Base-by-base conservation (phyloP, 495 filamentous ascomycete genomes). In the Ascobolus immersus region DNA sequence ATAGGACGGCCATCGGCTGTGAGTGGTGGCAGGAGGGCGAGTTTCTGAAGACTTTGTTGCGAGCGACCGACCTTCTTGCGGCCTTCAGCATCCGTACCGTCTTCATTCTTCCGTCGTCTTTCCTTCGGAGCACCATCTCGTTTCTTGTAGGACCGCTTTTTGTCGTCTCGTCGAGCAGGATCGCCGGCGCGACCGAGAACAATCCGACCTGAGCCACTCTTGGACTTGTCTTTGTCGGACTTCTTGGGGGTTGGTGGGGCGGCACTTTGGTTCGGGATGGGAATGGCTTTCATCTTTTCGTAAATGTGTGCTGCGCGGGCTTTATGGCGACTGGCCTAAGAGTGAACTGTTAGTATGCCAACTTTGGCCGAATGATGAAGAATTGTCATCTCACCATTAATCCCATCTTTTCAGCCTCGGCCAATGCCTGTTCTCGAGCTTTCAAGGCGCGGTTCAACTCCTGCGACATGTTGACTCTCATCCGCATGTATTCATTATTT, bases 351-450 rank as follows among this genome's bases (percentile, higher is more conserved):
- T 27, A 27, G 31, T 49, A 29, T 48, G 44, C 6, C 12, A 20
- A 13, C 21, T 8, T 21, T 18, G n/a, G 19, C 28, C 13, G 11
- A 18, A 17, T 23, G 18, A 18, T 19, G 14, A 10, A 17, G n/a
- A 28, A 5, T 17, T 19, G 9, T 14, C 7, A 17, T 17, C 18
- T 6, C 27, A 50, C 53, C 34, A 62, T 68, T 34, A 90, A 75
- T 45, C 69, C 64, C 41, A 93, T 64, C 34, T 84, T 71, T 44
- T 63, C 58, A 5, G 86, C 75, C 51, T 96, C 86, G 25, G 77
- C 81, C 42, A 75, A 69, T 17, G 79, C 57, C 23, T 72, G 76
- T 41, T 75, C 64, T 44, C 80, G 73, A 28, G 73, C 67, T 45
- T 66, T 71, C 36, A 89, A 62, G 11, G 73, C 75, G 38, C 71